phyloP scores from a whole-genome alignment of 2,329 filamentous ascomycete genomes.

The Acarospora socialis region DNA sequence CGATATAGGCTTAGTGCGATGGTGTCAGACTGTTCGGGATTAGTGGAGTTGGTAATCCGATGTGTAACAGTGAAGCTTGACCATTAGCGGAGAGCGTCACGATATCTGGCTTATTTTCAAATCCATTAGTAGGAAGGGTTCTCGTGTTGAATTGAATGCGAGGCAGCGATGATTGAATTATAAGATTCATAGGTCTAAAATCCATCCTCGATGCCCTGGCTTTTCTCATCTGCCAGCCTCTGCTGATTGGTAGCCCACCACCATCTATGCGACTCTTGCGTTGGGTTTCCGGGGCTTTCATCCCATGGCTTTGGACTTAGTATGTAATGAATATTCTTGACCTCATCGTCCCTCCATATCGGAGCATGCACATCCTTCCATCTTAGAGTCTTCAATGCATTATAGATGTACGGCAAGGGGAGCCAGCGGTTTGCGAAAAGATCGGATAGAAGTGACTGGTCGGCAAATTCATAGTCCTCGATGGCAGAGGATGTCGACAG shows the following conservation, averaged over 20 bases:
- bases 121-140: no score
- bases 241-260: conserved; percentile 41
- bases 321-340: conserved; percentile 51
- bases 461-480: conserved; percentile 43
- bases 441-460: conserved; percentile 45
- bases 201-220: conserved; percentile 34
- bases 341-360: conserved; percentile 45
- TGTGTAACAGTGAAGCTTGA: no score
- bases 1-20: no score
- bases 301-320: conserved; percentile 51
- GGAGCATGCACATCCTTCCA: conserved; percentile 40
- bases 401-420: conserved; percentile 45
- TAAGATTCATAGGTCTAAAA: conserved; percentile 28
- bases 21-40: no score
- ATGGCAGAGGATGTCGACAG: conserved; percentile 32
- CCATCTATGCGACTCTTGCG: conserved; percentile 40
- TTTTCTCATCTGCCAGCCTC: conserved; percentile 34
- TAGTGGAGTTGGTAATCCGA: no score
- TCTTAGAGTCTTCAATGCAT: conserved; percentile 46
- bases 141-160: no score
- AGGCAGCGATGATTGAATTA: no score
- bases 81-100: no score
- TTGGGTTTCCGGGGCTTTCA: conserved; percentile 30
- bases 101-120: no score
- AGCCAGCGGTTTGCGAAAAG: conserved; percentile 45